phyloP scores from a whole-genome alignment of 352 stramenopile species.

The Phytophthora nicotianae region DNA sequence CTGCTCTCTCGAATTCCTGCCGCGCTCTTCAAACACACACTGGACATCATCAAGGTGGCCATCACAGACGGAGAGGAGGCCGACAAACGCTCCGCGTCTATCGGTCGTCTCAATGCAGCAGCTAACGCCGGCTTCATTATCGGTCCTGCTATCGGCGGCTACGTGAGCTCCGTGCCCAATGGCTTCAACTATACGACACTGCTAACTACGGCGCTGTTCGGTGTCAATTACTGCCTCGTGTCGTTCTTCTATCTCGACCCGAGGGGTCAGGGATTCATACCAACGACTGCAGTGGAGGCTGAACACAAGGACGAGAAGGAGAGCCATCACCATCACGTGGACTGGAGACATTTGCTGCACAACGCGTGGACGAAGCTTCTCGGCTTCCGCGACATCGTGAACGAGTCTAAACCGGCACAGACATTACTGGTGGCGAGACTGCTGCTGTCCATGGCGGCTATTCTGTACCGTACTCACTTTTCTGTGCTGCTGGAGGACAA shows the following conservation, averaged over 20 bases:
- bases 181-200: constrained; percentile 86
- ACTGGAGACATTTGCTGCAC: constrained; percentile 46
- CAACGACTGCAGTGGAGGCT: background rate
- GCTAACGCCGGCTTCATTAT: constrained; percentile 82
- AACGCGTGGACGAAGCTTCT: constrained; percentile 64
- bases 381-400: constrained; percentile 66
- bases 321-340: constrained; percentile 17
- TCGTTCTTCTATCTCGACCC: constrained; percentile 55
- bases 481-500: constrained; percentile 82
- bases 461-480: constrained; percentile 84
- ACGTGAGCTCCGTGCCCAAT: constrained; percentile 66
- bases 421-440: constrained; percentile 72
- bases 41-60: constrained; percentile 80
- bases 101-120: constrained; percentile 76
- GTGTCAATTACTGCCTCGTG: constrained; percentile 73
- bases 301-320: constrained; percentile 4
- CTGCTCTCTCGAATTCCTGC: constrained; percentile 73
- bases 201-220: constrained; percentile 70
- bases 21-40: constrained; percentile 84
- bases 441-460: constrained; percentile 74
- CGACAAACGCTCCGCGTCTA: constrained; percentile 39
- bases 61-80: constrained; percentile 62
- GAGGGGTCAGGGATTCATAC: background rate
- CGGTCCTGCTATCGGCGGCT: constrained; percentile 70
- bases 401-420: constrained; percentile 66